Evolutionary conservation across 1,284 basidiomycete genomes (phyloP).

Genomic region (Pseudozyma thailandica): DNA sequence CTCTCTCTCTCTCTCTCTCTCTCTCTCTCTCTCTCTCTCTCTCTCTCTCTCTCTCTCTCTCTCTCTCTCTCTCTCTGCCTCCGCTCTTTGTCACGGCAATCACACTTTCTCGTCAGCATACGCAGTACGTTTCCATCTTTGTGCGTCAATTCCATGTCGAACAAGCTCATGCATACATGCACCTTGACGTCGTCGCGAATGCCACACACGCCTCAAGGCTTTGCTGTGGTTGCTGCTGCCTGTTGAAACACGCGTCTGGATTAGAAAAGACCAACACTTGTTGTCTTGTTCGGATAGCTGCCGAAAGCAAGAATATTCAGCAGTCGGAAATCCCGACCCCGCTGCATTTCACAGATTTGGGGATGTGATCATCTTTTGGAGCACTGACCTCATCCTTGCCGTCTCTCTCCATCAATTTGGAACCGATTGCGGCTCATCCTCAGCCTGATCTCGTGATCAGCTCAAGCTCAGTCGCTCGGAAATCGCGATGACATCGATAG

Average conservation of each 20-base stretch:
- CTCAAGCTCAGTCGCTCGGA: not conserved
- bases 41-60: no score
- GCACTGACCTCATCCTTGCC: not conserved
- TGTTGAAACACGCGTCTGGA: slow-evolving; percentile 19
- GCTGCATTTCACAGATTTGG: not conserved
- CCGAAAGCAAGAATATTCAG: slow-evolving; percentile 8
- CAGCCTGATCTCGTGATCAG: not conserved
- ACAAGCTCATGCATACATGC: slow-evolving; percentile 10
- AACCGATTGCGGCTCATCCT: no score
- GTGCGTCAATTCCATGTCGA: no score
- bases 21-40: no score
- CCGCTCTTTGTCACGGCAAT: no score
- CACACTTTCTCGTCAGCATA: no score
- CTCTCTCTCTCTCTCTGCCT: no score
- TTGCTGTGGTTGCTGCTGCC: not conserved
- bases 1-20: no score
- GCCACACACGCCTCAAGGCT: not conserved
- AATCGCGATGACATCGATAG: slow-evolving; percentile 25
- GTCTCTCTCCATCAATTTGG: not conserved
- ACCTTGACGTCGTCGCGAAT: slow-evolving; percentile 26
- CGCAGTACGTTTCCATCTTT: no score
- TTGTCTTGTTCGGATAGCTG: slow-evolving; percentile 6
- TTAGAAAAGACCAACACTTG: slow-evolving; percentile 32
- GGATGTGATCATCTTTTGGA: not conserved
- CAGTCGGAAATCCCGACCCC: slow-evolving; percentile 4